These are phyloP conservation scores for Tilletia walkeri DNA, from an alignment of 1,284 basidiomycete genomes.

Conservation along the genomic window DNA sequence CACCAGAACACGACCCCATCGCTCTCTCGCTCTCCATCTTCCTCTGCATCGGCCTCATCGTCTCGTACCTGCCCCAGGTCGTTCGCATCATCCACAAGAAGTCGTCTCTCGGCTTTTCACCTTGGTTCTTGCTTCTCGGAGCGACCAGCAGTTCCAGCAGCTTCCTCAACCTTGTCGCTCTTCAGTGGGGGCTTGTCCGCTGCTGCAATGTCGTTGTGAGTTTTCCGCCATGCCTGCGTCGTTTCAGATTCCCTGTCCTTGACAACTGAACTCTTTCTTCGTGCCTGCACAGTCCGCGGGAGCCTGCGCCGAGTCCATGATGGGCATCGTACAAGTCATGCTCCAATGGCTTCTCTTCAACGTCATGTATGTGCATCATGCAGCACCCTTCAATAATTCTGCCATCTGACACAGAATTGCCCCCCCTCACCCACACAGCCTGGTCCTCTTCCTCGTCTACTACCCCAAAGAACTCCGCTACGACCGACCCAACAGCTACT, in stretches of 20 bases:
- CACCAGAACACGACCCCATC: slow-evolving; percentile 67
- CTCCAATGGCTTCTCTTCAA: slow-evolving; percentile 84
- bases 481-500: slow-evolving; percentile 37
- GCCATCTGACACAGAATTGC: slow-evolving; percentile 4
- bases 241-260: too few relatives aligned
- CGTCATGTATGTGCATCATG: slow-evolving; percentile 66
- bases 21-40: slow-evolving; percentile 70
- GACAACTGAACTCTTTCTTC: too few relatives aligned
- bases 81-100: slow-evolving; percentile 63
- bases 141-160: slow-evolving; percentile 64
- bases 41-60: slow-evolving; percentile 74
- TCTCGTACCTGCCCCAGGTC: slow-evolving; percentile 88
- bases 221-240: neutral
- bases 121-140: slow-evolving; percentile 89
- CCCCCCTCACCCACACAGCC: slow-evolving; percentile 59
- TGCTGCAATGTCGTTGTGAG: slow-evolving; percentile 66
- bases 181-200: slow-evolving; percentile 80
- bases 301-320: slow-evolving; percentile 75
- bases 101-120: slow-evolving; percentile 83
- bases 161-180: slow-evolving; percentile 64
- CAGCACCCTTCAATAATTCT: slow-evolving; percentile 18
- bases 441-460: slow-evolving; percentile 87
- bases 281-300: slow-evolving; percentile 63
- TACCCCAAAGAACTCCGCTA: slow-evolving; percentile 82
- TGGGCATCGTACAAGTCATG: slow-evolving; percentile 79